phyloP scores from a whole-genome alignment of 108 stramenopile species.

The Licmophora abbreviata region DNA sequence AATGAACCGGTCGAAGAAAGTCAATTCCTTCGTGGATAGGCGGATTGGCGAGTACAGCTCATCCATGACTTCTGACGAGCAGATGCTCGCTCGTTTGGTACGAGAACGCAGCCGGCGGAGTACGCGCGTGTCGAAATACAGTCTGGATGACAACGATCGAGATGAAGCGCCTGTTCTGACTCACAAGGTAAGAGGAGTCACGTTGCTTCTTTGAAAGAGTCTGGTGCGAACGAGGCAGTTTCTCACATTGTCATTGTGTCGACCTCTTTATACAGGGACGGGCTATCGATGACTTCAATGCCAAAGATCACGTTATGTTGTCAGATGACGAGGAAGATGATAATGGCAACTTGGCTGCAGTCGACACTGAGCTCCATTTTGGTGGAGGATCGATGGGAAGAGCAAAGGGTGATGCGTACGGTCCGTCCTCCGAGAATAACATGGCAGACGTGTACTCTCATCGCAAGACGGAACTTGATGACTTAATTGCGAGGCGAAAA shows the following conservation, averaged over 20 bases:
- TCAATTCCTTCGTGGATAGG: constrained; percentile 66
- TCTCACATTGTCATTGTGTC: too few relatives aligned
- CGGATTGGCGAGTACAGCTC: constrained; percentile 78
- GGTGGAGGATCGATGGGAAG: constrained; percentile 55
- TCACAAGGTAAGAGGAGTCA: constrained; percentile 89
- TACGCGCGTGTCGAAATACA: constrained; percentile 36
- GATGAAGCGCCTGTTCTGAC: constrained; percentile 40
- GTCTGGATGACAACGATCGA: constrained; percentile 46
- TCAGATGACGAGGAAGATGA: constrained; percentile 78
- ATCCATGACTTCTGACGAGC: constrained; percentile 44
- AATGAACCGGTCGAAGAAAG: constrained; percentile 36
- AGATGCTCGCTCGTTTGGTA: constrained; percentile 74
- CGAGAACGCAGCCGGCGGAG: constrained; percentile 62
- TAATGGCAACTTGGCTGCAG: constrained; percentile 51
- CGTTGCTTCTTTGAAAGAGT: too few relatives aligned
- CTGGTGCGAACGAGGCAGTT: too few relatives aligned
- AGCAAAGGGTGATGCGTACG: constrained; percentile 38
- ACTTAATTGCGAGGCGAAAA: constrained; percentile 83
- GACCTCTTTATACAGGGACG: too few relatives aligned
- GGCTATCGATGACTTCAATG: constrained; percentile 50
- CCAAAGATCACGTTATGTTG: constrained; percentile 42
- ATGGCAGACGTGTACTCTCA: constrained; percentile 56
- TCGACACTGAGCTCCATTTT: constrained; percentile 88
- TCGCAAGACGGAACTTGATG: constrained; percentile 83
- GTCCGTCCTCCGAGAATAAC: constrained; percentile 20